Base-by-base conservation (phyloP, 75 land plant genomes). In the Adiantum capillusveneris region DNA sequence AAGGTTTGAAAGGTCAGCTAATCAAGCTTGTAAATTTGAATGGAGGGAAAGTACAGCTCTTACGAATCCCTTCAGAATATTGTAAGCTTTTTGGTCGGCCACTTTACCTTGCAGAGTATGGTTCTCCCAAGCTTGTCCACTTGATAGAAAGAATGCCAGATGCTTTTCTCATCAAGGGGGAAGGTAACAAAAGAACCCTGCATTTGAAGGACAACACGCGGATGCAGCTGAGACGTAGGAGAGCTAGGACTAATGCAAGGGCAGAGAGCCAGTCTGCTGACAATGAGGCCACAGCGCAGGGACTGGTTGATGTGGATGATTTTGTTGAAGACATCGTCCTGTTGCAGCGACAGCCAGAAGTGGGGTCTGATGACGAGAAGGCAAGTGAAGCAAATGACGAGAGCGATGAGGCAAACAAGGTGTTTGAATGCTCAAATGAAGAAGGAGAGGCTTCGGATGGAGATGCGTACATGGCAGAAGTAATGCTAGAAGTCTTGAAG, bases 61-160 rank as follows among this genome's bases (percentile, higher is more conserved):
- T 70, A 0, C 78, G 82, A 27, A 58, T 93, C 22, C 96, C 85
- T 1, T 29, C 88, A 16, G 96, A 94, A 49, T 94, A 94, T 59
- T 66, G 72, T 36, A 89, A 82, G 56, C 17, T 62, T 1, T 89
- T 55, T 68, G 87, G 90, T 12, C 60, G 90, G 48, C 96, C 87
- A 2, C 70, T 94, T 22, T 86, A 73, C 53, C 57, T 84, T 3
- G 64, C 80, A 1, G 96, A 94, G 53, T 89, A 89, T 74, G 90
- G 87, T 16, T 83, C 68, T 3, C 53, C 26, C 17, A 94, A 84
- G 62, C 79, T 94, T 34, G 90, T 84, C 22, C 71, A 81, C 65
- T 79, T 94, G 36, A 50, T 89, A 13, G 78, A 79, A 56, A 82
- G 79, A 57, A 86, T 94, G 91, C 56, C 50, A 43, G 96, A 86